phyloP scores from a whole-genome alignment of 2,329 filamentous ascomycete genomes.

The Colletotrichum musae region DNA sequence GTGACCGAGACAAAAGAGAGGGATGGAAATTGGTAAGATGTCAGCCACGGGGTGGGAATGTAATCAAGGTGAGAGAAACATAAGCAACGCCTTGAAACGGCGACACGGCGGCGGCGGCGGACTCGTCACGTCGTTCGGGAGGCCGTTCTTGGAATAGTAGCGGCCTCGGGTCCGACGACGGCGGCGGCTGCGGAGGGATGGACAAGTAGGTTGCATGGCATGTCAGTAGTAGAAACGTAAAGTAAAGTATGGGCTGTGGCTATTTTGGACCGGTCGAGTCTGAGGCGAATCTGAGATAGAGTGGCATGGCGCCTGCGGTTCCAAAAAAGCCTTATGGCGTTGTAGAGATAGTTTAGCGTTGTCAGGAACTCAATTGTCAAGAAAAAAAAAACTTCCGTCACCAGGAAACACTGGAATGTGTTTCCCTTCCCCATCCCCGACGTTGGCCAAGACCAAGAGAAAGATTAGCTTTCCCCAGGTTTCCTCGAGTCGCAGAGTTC shows the following conservation, averaged over 20 bases:
- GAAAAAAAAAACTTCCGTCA: too few species aligned
- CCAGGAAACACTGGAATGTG: constrained; percentile 2
- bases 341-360: background rate
- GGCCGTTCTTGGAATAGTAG: constrained; percentile 32
- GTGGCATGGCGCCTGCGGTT: constrained; percentile 3
- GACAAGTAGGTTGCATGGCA: background rate
- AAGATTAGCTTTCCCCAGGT: constrained; percentile 18
- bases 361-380: background rate
- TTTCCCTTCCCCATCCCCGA: constrained; percentile 11
- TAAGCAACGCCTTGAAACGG: background rate
- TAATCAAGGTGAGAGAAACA: constrained; percentile 13
- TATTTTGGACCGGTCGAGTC: constrained; percentile 24
- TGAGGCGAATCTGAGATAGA: constrained; percentile 6
- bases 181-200: background rate
- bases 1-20: background rate
- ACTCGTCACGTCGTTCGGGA: constrained; percentile 27
- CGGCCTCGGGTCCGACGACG: constrained; percentile 30
- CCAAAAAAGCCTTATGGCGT: too few species aligned
- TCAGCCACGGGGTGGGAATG: background rate
- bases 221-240: background rate
- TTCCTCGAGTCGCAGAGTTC: background rate
- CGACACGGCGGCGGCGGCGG: background rate
- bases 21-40: background rate
- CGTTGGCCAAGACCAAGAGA: too few species aligned
- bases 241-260: background rate